Conservation (phyloP, 2,329 filamentous ascomycete species). For the Zymoseptoria pseudotritici region DNA sequence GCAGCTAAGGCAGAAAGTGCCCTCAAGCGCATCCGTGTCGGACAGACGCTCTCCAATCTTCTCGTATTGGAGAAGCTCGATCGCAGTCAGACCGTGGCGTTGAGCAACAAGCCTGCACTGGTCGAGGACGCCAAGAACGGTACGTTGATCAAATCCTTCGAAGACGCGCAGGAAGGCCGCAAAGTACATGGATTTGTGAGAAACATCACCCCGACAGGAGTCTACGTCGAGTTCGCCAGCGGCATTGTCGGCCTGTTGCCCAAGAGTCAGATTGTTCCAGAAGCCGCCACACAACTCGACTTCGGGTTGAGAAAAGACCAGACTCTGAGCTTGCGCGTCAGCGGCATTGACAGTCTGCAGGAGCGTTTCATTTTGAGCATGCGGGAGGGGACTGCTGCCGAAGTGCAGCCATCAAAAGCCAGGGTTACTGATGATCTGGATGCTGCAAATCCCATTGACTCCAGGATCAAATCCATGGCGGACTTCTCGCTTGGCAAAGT, state of each 20-base stretch:
- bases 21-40: slow-evolving; percentile 74
- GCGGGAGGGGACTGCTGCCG: slow-evolving; percentile 40
- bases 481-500: slow-evolving; percentile 68
- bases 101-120: slow-evolving; percentile 78
- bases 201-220: slow-evolving; percentile 71
- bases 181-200: slow-evolving; percentile 72
- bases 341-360: slow-evolving; percentile 63
- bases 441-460: slow-evolving; percentile 57
- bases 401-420: slow-evolving; percentile 16
- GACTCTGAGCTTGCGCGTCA: slow-evolving; percentile 64
- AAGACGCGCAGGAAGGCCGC: slow-evolving; percentile 62
- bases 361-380: slow-evolving; percentile 62
- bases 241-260: slow-evolving; percentile 71
- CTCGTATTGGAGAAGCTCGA: slow-evolving; percentile 81
- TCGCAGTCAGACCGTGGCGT: slow-evolving; percentile 62
- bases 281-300: slow-evolving; percentile 57
- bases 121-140: slow-evolving; percentile 65
- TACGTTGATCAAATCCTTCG: slow-evolving; percentile 63
- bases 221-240: slow-evolving; percentile 83
- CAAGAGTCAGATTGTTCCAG: slow-evolving; percentile 67
- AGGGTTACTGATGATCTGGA: slow-evolving; percentile 18
- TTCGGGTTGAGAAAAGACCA: slow-evolving; percentile 76
- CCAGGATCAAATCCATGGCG: slow-evolving; percentile 54
- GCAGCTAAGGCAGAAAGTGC: slow-evolving; percentile 67
- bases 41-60: slow-evolving; percentile 74